Base-by-base conservation (phyloP, 371 early-diverging fungal genomes). In the Actinomortierella ambigua region DNA sequence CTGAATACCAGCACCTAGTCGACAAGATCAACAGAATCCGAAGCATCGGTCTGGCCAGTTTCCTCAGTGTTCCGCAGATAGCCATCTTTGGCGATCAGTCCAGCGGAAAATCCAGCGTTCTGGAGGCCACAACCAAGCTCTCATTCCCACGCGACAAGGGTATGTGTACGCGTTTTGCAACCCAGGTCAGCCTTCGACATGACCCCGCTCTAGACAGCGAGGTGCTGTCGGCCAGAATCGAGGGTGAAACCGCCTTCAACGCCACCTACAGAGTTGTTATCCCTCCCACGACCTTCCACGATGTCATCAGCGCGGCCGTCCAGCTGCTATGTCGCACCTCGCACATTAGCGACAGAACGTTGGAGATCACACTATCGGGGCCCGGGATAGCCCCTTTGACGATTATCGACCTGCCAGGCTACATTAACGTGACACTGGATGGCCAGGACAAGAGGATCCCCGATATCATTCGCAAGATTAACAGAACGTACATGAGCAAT, bases 41-140 rank as follows among this genome's bases (percentile, higher is more conserved):
- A 1, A 52, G 57, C 50, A 59, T 56, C 59, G 63, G 69, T 3
- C 22, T 69, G 28, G 59, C 34, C 60, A 55, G 41, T 28, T 59
- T 69, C 55, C 41, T 69, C 0, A 63, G 56, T 18, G 63, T 69
- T 15, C 69, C 69, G 0, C 69, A 69, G 69, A 69, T 69, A 34
- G 69, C 69, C 59, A 69, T 69, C 44, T 53, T 69, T 15, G 69
- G 69, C 20, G 69, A 69, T 28, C 69, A 69, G 48, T 63, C 63
- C 2, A 69, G 69, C 18, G 69, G 69, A 14, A 69, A 69, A 49
- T 69, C 69, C 34, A 69, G 69, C 50, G 63, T 69, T 20, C 60
- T 69, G n/a, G 63, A 69, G 50, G 69, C 69, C n/a, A 55, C 63
- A 27, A 69, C 69, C 9, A 59, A 57, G 43, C 60, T 69, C 3